phyloP scores from a whole-genome alignment of 1,284 basidiomycete species.

The Boletus holoroseus region DNA sequence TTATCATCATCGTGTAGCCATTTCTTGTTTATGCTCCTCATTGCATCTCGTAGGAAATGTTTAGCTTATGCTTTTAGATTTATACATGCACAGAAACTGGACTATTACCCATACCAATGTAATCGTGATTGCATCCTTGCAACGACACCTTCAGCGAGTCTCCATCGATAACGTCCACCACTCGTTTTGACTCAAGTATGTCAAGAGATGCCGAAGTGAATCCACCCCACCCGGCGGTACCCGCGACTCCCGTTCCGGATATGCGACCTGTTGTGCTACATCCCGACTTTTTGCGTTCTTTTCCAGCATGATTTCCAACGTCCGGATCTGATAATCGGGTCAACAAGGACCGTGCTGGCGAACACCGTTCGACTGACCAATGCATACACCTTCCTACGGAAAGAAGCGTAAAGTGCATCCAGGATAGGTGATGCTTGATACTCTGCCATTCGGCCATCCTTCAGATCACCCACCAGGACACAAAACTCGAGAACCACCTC shows the following conservation, averaged over 20 bases:
- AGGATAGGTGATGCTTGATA: constrained; percentile 54
- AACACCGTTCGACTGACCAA: constrained; percentile 45
- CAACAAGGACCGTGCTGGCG: background rate
- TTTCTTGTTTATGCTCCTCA: constrained; percentile 11
- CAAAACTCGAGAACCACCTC: constrained; percentile 68
- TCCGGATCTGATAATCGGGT: constrained; percentile 12
- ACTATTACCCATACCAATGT: constrained; percentile 12
- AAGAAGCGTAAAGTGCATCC: constrained; percentile 50
- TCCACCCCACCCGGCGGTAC: constrained; percentile 44
- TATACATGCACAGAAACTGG: constrained; percentile 14
- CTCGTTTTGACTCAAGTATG: constrained; percentile 42
- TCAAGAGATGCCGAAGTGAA: constrained; percentile 45
- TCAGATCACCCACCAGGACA: constrained; percentile 60
- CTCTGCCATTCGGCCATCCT: constrained; percentile 49
- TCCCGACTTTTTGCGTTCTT: constrained; percentile 32
- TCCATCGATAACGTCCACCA: constrained; percentile 39
- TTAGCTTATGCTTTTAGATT: constrained; percentile 27
- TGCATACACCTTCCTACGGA: constrained; percentile 49
- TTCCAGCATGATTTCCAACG: constrained; percentile 33
- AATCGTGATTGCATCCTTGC: constrained; percentile 12
- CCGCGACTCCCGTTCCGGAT: constrained; percentile 24
- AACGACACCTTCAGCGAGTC: background rate
- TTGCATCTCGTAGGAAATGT: constrained; percentile 10
- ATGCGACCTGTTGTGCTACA: constrained; percentile 23
- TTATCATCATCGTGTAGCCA: constrained; percentile 4